phyloP scores from a whole-genome alignment of 1,139 yeast genomes.

The Spathaspora sp. region DNA sequence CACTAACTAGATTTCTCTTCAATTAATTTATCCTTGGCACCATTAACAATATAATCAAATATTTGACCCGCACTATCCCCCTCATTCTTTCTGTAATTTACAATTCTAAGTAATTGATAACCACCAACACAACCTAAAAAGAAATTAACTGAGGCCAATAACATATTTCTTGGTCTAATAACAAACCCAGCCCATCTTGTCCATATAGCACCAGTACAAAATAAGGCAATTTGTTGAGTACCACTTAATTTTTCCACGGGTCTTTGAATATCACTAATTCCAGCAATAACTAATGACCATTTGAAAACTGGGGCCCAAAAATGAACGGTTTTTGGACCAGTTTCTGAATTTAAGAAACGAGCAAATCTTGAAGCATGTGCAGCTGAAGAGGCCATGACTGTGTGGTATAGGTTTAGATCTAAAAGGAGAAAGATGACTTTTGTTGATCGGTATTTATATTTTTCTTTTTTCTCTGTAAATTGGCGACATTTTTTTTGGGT shows the following conservation, averaged over 20 bases:
- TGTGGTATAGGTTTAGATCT: not conserved
- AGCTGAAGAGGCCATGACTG: slow-evolving; percentile 42
- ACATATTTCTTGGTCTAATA: slow-evolving; percentile 81
- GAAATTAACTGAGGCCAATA: slow-evolving; percentile 91
- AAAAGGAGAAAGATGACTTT: not conserved
- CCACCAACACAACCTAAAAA: slow-evolving; percentile 92
- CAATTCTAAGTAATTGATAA: slow-evolving; percentile 72
- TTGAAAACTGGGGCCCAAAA: slow-evolving; percentile 77
- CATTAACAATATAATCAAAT: slow-evolving; percentile 56
- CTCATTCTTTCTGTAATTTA: slow-evolving; percentile 53
- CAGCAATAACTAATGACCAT: slow-evolving; percentile 93
- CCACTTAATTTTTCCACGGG: slow-evolving; percentile 93
- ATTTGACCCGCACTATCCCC: slow-evolving; percentile 56
- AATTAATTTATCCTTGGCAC: slow-evolving; percentile 23
- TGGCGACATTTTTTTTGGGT: not conserved
- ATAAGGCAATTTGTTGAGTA: slow-evolving; percentile 85
- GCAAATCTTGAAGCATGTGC: slow-evolving; percentile 60
- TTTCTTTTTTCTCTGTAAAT: not conserved
- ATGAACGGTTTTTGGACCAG: slow-evolving; percentile 94
- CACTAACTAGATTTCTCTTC: not conserved
- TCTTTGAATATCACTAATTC: slow-evolving; percentile 79
- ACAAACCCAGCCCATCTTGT: slow-evolving; percentile 95
- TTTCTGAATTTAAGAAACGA: slow-evolving; percentile 76
- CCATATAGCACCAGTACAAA: slow-evolving; percentile 95
- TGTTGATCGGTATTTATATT: not conserved